A percentile compares a stretch with the other conserved stretches of the same genome.
Conservation (phyloP, 2,329 filamentous ascomycete genomes). For the Macroventuria anomochaeta region DNA sequence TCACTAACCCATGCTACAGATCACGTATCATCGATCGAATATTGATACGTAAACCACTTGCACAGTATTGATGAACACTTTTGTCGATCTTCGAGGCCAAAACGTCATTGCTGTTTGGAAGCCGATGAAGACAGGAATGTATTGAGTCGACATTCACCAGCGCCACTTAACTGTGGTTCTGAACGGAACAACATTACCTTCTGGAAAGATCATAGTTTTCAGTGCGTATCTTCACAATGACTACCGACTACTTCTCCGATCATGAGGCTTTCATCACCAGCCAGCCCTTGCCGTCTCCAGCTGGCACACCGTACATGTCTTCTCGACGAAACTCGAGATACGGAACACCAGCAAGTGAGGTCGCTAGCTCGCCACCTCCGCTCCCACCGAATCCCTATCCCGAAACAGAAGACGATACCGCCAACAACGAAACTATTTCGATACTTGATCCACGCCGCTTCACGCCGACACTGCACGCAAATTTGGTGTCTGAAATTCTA, state of each 20-base stretch:
- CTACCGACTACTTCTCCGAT: slow-evolving; percentile 57
- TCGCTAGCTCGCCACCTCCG: slow-evolving; percentile 66
- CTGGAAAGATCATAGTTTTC: neutral
- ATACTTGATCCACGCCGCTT: slow-evolving; percentile 89
- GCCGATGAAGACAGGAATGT: slow-evolving; percentile 33
- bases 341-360: slow-evolving; percentile 65
- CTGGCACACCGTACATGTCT: slow-evolving; percentile 71
- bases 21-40: neutral
- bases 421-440: slow-evolving; percentile 70
- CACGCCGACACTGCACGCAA: slow-evolving; percentile 93
- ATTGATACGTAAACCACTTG: neutral
- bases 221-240: slow-evolving; percentile 31
- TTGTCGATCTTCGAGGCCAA: neutral
- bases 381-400: slow-evolving; percentile 59
- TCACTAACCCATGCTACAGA: slow-evolving; percentile 5
- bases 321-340: slow-evolving; percentile 72
- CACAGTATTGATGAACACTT: neutral
- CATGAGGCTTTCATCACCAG: slow-evolving; percentile 48
- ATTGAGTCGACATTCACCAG: slow-evolving; percentile 27
- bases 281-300: slow-evolving; percentile 71
- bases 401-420: slow-evolving; percentile 54
- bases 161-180: slow-evolving; percentile 43
- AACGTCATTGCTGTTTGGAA: neutral
- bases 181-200: neutral
- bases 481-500: slow-evolving; percentile 91